Evolutionary conservation across 2,329 filamentous ascomycete species (phyloP), one percentile per base, ranked within the genome.

Genomic region (Chaetomium sp.): DNA sequence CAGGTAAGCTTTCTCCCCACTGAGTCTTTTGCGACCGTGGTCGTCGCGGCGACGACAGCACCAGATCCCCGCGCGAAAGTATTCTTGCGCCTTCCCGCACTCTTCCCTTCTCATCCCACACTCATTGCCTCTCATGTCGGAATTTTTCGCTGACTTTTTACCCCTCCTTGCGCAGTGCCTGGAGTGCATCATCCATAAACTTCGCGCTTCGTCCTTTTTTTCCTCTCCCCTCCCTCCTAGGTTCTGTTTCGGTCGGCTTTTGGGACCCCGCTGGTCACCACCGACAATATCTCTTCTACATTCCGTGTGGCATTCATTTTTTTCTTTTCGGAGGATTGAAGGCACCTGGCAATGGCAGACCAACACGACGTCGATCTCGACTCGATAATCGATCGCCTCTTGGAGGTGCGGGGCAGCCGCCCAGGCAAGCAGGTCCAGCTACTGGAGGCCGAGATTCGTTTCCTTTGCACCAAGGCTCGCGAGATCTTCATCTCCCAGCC

Each of bases 401-500:
- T 97, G 71, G 94, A 99, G 78, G 94, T 97, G 71, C 88, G 94
- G 76, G 94, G 92, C 72, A 96, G 91, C 81, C 87, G 94, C 70
- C 94, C 94, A 56, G 94, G 94, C 68, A 99, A 99, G 80, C 94
- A 97, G 77, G 94, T 99, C 54, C 92, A 97, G 78, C 84, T 99
- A 65, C 80, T 96, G 64, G 94, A 99, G 76, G 86, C 89, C 59
- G 94, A 97, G 78, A 99, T 99, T 67, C 88, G 92, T 71, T 96
- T 85, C 76, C 84, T 99, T 64, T 99, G 94, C 84, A 96, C 92
- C 72, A 97, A 97, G 80, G 91, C 92, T 61, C 88, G 94, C 64
- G 94, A 99, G 79, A 97, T 99, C 69, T 97, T 99, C 80, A 97
- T 99, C 75, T 96, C 91, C 61, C 94, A 99, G 79, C 94, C 94